Percentiles rank a stretch among this genome's conserved stretches.
Evolutionary conservation across 371 early-diverging fungal species (phyloP).

Genomic region (Dichotomocladium elegans): DNA sequence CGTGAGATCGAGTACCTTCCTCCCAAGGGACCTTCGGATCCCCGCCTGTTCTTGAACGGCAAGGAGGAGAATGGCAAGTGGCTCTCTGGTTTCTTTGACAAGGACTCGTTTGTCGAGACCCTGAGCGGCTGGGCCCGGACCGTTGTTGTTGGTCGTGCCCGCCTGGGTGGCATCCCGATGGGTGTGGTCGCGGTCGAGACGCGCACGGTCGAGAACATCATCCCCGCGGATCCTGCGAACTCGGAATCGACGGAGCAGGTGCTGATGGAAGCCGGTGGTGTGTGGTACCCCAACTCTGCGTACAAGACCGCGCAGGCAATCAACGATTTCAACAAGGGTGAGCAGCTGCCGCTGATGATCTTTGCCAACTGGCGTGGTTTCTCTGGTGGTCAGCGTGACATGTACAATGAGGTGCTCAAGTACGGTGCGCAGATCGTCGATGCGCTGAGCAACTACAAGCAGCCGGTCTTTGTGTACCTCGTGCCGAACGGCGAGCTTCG

Average conservation of each 20-base stretch:
- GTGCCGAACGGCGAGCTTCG: slow-evolving; percentile 94
- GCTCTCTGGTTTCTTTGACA: slow-evolving; percentile 91
- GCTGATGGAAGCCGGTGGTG: slow-evolving; percentile 92
- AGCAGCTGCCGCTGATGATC: slow-evolving; percentile 95
- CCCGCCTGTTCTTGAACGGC: slow-evolving; percentile 87
- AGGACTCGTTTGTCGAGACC: slow-evolving; percentile 84
- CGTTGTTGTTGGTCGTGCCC: slow-evolving; percentile 88
- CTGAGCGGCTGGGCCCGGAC: slow-evolving; percentile 65
- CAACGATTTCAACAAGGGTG: slow-evolving; percentile 97
- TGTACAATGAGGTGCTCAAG: slow-evolving; percentile 97
- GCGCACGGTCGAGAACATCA: slow-evolving; percentile 84
- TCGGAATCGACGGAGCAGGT: slow-evolving; percentile 86
- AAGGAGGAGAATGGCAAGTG: slow-evolving; percentile 67
- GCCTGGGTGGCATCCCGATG: slow-evolving; percentile 95
- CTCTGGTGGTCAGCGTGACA: slow-evolving; percentile 98
- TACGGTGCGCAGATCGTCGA: slow-evolving; percentile 98
- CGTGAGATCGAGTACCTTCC: slow-evolving; percentile 76
- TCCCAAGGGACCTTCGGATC: slow-evolving; percentile 88
- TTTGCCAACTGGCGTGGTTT: slow-evolving; percentile 99
- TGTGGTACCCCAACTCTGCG: slow-evolving; percentile 98
- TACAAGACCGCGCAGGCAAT: slow-evolving; percentile 99
- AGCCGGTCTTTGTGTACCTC: slow-evolving; percentile 98
- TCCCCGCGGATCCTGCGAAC: slow-evolving; percentile 95
- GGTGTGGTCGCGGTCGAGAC: slow-evolving; percentile 98
- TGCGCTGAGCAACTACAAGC: slow-evolving; percentile 89